Evolutionary conservation across 2,329 filamentous ascomycete genomes (phyloP).

Genomic region (Trichoderma pleuroti): DNA sequence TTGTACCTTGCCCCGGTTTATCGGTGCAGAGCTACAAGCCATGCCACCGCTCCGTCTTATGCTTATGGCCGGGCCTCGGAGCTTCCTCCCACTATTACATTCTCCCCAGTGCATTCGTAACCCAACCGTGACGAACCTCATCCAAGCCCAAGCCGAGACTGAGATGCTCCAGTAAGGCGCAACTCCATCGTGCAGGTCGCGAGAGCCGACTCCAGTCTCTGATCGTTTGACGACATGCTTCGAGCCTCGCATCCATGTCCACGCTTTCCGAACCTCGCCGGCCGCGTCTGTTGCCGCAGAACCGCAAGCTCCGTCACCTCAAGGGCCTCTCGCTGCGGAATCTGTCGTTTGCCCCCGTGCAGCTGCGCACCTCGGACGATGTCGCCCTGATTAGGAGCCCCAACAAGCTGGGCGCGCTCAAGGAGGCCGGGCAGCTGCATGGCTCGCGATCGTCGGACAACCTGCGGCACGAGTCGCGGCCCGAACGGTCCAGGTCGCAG

Average conservation of each 20-base stretch:
- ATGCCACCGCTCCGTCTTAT: background rate
- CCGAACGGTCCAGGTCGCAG: constrained; percentile 7
- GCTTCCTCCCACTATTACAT: background rate
- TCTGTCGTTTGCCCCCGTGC: constrained; percentile 61
- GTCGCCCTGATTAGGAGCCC: constrained; percentile 67
- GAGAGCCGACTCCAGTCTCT: background rate
- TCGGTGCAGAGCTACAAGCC: background rate
- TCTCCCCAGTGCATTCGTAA: background rate
- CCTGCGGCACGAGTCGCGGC: constrained; percentile 36
- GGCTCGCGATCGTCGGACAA: constrained; percentile 55
- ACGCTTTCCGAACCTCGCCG: constrained; percentile 38
- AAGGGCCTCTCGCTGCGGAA: constrained; percentile 85
- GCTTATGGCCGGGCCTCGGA: constrained; percentile 14
- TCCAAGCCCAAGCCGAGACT: background rate
- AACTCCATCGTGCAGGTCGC: background rate
- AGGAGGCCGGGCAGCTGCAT: constrained; percentile 47
- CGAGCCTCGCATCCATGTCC: constrained; percentile 29
- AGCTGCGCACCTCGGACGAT: constrained; percentile 72
- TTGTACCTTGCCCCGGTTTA: background rate
- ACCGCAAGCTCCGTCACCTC: constrained; percentile 83
- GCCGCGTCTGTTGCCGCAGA: constrained; percentile 62
- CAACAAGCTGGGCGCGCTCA: constrained; percentile 58
- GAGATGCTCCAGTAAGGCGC: background rate
- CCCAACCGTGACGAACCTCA: constrained; percentile 10
- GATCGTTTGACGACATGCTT: constrained; percentile 11